Conservation (phyloP, 2,329 filamentous ascomycete species). For the Fusarium verrucosum region DNA sequence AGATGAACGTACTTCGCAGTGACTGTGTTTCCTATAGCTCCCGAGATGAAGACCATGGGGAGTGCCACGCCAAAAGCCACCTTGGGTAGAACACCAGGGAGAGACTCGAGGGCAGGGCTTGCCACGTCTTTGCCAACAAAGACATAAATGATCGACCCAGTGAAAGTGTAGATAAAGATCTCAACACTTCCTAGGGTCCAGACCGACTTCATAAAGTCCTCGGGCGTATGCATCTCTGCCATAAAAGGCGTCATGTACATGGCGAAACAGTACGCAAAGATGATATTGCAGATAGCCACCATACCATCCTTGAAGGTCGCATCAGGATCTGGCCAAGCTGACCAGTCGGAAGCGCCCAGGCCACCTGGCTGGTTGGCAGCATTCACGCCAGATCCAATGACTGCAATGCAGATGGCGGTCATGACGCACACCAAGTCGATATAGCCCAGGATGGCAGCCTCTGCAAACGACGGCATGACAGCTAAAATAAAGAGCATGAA, state of each 20-base stretch:
- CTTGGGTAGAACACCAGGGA: conserved; percentile 59
- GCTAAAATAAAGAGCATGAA: conserved; percentile 52
- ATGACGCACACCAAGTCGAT: conserved; percentile 48
- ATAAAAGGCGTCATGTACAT: conserved; percentile 57
- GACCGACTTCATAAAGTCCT: conserved; percentile 59
- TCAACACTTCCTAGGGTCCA: conserved; percentile 67
- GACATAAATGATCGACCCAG: conserved; percentile 71
- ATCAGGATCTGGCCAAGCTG: conserved; percentile 51
- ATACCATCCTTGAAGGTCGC: conserved; percentile 62
- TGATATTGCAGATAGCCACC: conserved; percentile 68
- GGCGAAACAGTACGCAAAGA: conserved; percentile 69
- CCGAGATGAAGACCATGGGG: conserved; percentile 74
- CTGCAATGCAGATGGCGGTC: conserved; percentile 67
- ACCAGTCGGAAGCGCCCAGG: conserved; percentile 45
- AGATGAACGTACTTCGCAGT: conserved; percentile 52
- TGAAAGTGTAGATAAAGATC: conserved; percentile 68
- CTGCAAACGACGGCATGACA: conserved; percentile 54
- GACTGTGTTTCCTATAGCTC: conserved; percentile 65
- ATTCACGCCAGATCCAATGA: conserved; percentile 66
- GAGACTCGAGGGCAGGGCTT: conserved; percentile 71
- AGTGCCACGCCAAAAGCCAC: conserved; percentile 58
- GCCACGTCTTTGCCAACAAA: conserved; percentile 68
- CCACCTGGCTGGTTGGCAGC: conserved; percentile 7
- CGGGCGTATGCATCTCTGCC: conserved; percentile 56
- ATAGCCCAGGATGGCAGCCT: conserved; percentile 38